Conservation (phyloP, 495 filamentous ascomycete genomes). For the Aspergillus baeticus region DNA sequence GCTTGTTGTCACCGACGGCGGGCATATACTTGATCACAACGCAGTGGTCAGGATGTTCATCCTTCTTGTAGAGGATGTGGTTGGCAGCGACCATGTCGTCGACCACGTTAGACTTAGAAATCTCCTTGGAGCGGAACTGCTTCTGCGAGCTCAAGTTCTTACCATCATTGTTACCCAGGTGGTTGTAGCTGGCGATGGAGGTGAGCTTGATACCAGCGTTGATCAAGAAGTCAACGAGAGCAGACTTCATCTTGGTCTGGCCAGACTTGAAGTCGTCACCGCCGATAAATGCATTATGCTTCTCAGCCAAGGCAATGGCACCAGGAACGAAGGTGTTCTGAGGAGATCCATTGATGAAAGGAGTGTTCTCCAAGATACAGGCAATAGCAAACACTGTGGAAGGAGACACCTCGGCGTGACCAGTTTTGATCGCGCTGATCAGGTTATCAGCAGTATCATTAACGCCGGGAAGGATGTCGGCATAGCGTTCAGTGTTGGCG, state of each 20-base stretch:
- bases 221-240: slow-evolving; percentile 97
- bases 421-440: slow-evolving; percentile 76
- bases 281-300: slow-evolving; percentile 86
- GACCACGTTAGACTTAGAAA: slow-evolving; percentile 97
- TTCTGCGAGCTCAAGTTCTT: slow-evolving; percentile 96
- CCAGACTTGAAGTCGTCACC: slow-evolving; percentile 99
- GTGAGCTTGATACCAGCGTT: slow-evolving; percentile 98
- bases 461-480: slow-evolving; percentile 81
- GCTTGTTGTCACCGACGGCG: slow-evolving; percentile 98
- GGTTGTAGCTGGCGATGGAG: slow-evolving; percentile 98
- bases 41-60: slow-evolving; percentile 85
- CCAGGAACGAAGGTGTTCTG: slow-evolving; percentile 99
- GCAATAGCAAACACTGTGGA: slow-evolving; percentile 96
- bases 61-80: slow-evolving; percentile 79
- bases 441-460: slow-evolving; percentile 98
- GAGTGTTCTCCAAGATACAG: slow-evolving; percentile 81
- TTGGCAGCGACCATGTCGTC: slow-evolving; percentile 99
- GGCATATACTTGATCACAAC: slow-evolving; percentile 99
- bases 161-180: slow-evolving; percentile 98
- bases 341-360: slow-evolving; percentile 99
- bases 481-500: slow-evolving; percentile 96
- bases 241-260: slow-evolving; percentile 99
- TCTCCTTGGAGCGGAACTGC: slow-evolving; percentile 99
- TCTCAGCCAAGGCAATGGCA: slow-evolving; percentile 84
- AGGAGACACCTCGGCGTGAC: slow-evolving; percentile 86